Evolutionary conservation across 495 filamentous ascomycete species (phyloP).

Genomic region (Neurospora sp.): DNA sequence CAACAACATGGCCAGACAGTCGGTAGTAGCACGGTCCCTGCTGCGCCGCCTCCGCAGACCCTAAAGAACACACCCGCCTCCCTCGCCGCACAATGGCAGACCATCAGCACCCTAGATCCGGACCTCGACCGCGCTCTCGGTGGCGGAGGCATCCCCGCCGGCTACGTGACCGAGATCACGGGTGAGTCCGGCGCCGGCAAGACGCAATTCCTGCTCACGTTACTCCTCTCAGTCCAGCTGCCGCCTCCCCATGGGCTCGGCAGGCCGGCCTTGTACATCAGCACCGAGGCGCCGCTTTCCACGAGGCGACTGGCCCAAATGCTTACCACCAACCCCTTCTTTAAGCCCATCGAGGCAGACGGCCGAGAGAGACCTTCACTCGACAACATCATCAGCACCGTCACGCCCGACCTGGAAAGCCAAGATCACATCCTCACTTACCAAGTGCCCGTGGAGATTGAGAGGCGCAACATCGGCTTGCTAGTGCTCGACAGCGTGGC

Average conservation of each 20-base stretch:
- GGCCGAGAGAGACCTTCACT: constrained; percentile 48
- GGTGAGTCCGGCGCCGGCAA: constrained; percentile 95
- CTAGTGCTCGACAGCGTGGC: constrained; percentile 84
- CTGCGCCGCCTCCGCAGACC: background rate
- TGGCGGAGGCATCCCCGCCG: constrained; percentile 68
- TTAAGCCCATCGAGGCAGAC: constrained; percentile 34
- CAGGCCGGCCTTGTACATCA: constrained; percentile 74
- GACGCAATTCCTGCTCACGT: constrained; percentile 81
- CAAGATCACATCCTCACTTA: constrained; percentile 92
- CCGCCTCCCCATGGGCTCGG: constrained; percentile 59
- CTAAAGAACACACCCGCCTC: constrained; percentile 28
- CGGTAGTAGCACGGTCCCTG: background rate
- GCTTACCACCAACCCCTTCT: constrained; percentile 52
- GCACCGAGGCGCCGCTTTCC: constrained; percentile 79
- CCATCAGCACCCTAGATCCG: constrained; percentile 73
- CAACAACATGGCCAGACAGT: background rate
- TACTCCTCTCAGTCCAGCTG: constrained; percentile 75
- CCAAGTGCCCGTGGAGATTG: constrained; percentile 79
- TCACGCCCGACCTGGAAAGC: constrained; percentile 83
- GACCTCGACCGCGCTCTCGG: constrained; percentile 62
- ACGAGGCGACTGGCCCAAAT: constrained; percentile 75
- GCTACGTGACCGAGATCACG: constrained; percentile 80
- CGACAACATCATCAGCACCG: constrained; percentile 61
- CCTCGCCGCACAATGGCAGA: constrained; percentile 39
- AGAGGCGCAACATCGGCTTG: constrained; percentile 63